Conservation (phyloP, 495 filamentous ascomycete species). For the Podospora appendiculata region DNA sequence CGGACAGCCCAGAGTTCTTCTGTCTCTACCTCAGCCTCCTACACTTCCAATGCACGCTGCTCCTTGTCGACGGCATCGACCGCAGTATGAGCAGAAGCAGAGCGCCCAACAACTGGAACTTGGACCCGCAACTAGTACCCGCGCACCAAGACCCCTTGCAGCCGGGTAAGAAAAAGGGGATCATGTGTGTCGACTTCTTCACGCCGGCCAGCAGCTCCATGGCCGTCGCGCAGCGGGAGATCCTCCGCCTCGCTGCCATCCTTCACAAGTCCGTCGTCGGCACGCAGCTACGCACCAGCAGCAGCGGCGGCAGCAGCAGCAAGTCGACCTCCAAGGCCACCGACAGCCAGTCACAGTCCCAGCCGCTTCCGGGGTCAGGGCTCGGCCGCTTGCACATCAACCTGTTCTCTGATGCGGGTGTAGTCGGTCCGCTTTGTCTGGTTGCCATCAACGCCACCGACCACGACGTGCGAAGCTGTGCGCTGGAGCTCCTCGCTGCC, state of each 20-base stretch:
- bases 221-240: no score
- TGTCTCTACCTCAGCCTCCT: conserved; percentile 13
- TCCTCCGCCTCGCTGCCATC: no score
- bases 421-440: no score
- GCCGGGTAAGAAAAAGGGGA: not conserved
- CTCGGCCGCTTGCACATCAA: no score
- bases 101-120: not conserved
- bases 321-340: not conserved
- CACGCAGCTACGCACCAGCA: not conserved
- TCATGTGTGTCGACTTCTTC: no score
- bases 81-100: not conserved
- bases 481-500: no score
- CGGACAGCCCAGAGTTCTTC: conserved; percentile 4
- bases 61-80: conserved; percentile 28
- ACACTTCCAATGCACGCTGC: conserved; percentile 52
- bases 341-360: not conserved
- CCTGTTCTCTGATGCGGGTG: no score
- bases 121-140: not conserved
- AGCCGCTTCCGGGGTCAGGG: no score
- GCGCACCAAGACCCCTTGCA: not conserved
- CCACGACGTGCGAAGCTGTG: no score
- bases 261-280: no score
- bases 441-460: no score
- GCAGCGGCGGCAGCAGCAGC: not conserved
- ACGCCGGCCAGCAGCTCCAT: no score